Evolutionary conservation across 2,329 filamentous ascomycete species (phyloP), one percentile per base, ranked within the genome.

Genomic region (Trichoderma polysporum): DNA sequence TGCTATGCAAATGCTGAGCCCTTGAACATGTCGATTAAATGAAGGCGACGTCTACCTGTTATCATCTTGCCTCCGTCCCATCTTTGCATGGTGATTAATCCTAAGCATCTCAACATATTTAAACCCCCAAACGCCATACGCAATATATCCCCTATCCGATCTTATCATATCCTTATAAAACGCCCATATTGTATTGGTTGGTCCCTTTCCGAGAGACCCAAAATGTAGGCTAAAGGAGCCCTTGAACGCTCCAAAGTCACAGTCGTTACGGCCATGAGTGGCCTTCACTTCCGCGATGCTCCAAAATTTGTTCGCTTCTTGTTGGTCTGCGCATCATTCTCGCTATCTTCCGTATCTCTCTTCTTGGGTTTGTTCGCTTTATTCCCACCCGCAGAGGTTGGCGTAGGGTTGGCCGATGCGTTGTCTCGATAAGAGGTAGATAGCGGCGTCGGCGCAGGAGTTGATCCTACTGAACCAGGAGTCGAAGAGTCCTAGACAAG

Each of bases 291-390:
- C 65, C 85, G 80, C 33, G 80, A 79, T 0, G 84, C 83, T 17
- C 85, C 85, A 74, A 88, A 88, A 71, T 85, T 85, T 2, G 85
- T 87, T 69, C 86, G 79, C 64, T 86, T 84, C 76, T 88, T 88
- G 49, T 76, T 76, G 56, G 79, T 75, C 66, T 84, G 83, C 57
- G 80, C 79, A 66, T 89, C 86, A 25, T 82, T 85, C 76, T 89
- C 87, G 76, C 86, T 89, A 67, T 89, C 87, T 29, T 86, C 80
- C 33, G 79, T 79, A 70, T 80, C 81, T 73, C 84, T 86, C 74
- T 84, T 84, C 75, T 84, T 84, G 70, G 84, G 83, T 76, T 86
- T 88, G 71, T 76, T 82, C 49, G 76, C 74, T 70, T 80, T 83
- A 59, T 76, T 80, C 12, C 80, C 80, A 9, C 81, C 82, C 15